Base-by-base conservation (phyloP, 805 yeast species). In the Candida fluviatilis region DNA sequence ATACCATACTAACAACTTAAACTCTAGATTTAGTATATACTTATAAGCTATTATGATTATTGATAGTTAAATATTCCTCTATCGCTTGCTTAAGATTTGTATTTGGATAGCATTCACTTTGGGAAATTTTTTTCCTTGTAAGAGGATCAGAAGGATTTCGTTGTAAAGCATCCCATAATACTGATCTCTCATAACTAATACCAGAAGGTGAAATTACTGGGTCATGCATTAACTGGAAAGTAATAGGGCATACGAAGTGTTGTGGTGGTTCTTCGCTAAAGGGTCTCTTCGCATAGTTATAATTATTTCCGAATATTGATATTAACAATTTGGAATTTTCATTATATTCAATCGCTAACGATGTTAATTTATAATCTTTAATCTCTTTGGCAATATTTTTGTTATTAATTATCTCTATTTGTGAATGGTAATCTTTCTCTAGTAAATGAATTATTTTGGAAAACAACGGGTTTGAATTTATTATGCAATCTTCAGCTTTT, bases 151-250 rank as follows among this genome's bases (percentile, higher is more conserved):
- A 47, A 11, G 52, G 36, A 34, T 45, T 47, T 34, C 49, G 52
- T 5, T 31, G 37, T 36, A 67, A 46, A 44, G 62, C 63, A 40
- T 60, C 58, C 33, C 55, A 38, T 10, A 69, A 43, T 52, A 62
- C 57, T 2, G 69, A 43, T 35, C 61, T 55, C 41, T 71, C 75
- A 40, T 63, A 71, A 1, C 73, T 55, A 17, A 62, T 62, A 3
- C 75, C 75, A 12, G 69, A 55, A 7, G 69, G 69, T 4, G 69
- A 58, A n/a, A 71, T 52, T 4, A 71, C 75, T 1, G 75, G 76
- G 26, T 70, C 73, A 31, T 44, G 45, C 42, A 66, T 65, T 23
- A 68, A 34, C 29, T 57, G 54, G 49, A 66, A 66, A 8, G 71
- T 62, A n/a, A 68, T 68, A 5, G 73, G 73, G 41, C 67, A 72